phyloP scores from a whole-genome alignment of 2,329 filamentous ascomycete genomes.

The Pestalotiopsis fici region DNA sequence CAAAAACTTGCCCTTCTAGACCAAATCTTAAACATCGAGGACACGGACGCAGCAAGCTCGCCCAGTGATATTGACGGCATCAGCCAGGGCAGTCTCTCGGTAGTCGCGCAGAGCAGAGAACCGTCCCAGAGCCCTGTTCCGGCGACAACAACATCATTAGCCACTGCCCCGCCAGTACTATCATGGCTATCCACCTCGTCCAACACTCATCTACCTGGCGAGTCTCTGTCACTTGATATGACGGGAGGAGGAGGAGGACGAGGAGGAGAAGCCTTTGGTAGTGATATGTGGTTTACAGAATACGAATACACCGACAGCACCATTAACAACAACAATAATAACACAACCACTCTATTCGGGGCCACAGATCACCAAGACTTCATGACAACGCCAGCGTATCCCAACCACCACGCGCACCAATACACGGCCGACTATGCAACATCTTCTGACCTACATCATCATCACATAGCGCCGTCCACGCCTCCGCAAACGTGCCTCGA shows the following conservation, averaged over 20 bases:
- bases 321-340: background rate
- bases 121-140: background rate
- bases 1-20: constrained; percentile 7
- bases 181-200: background rate
- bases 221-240: no score
- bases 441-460: no score
- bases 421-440: no score
- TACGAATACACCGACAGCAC: background rate
- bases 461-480: no score
- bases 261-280: background rate
- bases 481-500: no score
- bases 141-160: background rate
- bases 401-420: background rate
- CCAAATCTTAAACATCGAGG: constrained; percentile 2
- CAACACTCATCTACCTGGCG: no score
- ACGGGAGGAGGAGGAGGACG: no score
- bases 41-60: background rate
- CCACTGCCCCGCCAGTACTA: background rate
- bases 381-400: background rate
- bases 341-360: no score
- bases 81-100: background rate
- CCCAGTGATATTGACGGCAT: background rate
- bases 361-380: background rate
- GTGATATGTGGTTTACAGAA: background rate
- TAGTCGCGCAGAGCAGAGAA: background rate